Conservation (phyloP, 148 eudicot genomes). For the Camellia granthamiana region DNA sequence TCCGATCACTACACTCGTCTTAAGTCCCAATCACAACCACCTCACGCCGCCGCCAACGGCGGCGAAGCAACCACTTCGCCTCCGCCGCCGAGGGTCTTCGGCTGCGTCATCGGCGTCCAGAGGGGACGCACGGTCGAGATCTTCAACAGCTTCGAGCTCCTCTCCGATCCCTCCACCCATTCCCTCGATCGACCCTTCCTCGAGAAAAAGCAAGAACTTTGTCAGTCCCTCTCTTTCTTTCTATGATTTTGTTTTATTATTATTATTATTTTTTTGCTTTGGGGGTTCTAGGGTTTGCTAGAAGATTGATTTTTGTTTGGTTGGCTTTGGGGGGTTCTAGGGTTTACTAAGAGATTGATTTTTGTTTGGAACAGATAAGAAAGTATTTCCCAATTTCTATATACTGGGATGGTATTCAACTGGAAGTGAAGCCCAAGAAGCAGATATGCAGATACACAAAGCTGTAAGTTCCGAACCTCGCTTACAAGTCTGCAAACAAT, state of each 20-base stretch:
- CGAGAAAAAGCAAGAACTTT: constrained; percentile 87
- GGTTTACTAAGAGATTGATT: not conserved
- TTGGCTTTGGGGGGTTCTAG: too few species aligned
- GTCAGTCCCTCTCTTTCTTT: constrained; percentile 30
- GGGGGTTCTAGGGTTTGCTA: not conserved
- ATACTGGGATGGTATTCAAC: constrained; percentile 95
- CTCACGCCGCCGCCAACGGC: constrained; percentile 24
- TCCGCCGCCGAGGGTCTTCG: constrained; percentile 59
- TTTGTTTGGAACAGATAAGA: constrained; percentile 62
- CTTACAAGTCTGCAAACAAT: not conserved
- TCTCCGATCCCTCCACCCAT: constrained; percentile 47
- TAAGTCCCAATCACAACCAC: constrained; percentile 52
- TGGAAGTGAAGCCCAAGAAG: constrained; percentile 84
- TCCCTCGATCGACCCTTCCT: constrained; percentile 81
- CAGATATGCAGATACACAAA: constrained; percentile 87
- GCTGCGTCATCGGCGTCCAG: constrained; percentile 83
- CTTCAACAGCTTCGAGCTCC: constrained; percentile 87
- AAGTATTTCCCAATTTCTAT: constrained; percentile 82
- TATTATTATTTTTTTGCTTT: too few species aligned
- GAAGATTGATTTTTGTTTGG: not conserved
- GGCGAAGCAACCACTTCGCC: constrained; percentile 22
- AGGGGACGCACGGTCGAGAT: constrained; percentile 90
- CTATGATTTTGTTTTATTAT: not conserved
- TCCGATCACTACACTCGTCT: constrained; percentile 51
- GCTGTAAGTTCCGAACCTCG: constrained; percentile 52